Percentiles rank a stretch among this genome's conserved stretches.
Evolutionary conservation across 2,329 filamentous ascomycete species (phyloP).

Genomic region (Elsinoe perseae): DNA sequence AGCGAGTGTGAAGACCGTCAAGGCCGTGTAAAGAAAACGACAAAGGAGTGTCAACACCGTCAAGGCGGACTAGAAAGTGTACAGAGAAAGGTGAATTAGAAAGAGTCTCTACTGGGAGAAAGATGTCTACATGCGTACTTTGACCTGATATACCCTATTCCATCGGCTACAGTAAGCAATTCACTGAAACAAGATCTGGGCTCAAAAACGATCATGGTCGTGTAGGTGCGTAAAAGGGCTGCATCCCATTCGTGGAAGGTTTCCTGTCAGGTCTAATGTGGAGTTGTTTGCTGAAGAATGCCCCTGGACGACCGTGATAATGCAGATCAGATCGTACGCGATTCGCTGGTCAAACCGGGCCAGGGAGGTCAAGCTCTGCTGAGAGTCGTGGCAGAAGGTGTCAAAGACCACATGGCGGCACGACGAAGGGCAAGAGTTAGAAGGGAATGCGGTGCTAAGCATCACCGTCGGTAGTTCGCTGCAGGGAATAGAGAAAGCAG

Average conservation of each 20-base stretch:
- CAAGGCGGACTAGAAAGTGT: slow-evolving; percentile 17
- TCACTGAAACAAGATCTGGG: slow-evolving; percentile 12
- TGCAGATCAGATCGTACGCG: not conserved
- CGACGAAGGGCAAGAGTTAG: not conserved
- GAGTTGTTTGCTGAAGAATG: not conserved
- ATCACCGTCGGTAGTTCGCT: slow-evolving; percentile 5
- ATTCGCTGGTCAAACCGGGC: slow-evolving; percentile 2
- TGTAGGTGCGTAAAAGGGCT: slow-evolving; percentile 7
- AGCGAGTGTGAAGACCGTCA: slow-evolving; percentile 16
- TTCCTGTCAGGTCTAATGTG: not conserved
- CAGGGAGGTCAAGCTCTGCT: slow-evolving; percentile 1
- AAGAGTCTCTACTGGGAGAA: slow-evolving; percentile 1
- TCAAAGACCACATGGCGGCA: slow-evolving; percentile 13
- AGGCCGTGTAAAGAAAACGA: slow-evolving; percentile 14
- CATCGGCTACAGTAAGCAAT: slow-evolving; percentile 9
- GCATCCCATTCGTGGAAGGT: slow-evolving; percentile 11
- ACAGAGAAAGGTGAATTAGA: slow-evolving; percentile 9
- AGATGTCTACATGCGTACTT: not conserved
- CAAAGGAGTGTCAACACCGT: slow-evolving; percentile 16
- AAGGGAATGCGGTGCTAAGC: not conserved
- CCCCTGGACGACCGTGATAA: slow-evolving; percentile 1
- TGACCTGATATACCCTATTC: not conserved
- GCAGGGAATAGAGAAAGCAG: slow-evolving; percentile 7
- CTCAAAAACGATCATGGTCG: slow-evolving; percentile 5
- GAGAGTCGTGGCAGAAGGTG: slow-evolving; percentile 1